Evolutionary conservation across 140 eudicot species (phyloP).

Genomic region (Senecio squalidus): DNA sequence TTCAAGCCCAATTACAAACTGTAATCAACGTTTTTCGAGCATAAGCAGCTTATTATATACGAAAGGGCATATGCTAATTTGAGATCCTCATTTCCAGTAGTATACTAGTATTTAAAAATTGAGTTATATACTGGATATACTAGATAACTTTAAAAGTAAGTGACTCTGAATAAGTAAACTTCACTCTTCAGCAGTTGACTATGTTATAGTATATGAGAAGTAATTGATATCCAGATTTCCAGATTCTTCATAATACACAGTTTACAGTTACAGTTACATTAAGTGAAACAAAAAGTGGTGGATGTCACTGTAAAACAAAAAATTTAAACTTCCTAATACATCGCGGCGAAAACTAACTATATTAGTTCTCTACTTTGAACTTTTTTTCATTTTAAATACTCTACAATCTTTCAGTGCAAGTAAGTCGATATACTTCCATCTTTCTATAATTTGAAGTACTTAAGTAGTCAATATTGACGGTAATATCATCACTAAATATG

Average conservation of each 20-base stretch:
- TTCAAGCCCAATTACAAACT: neutral
- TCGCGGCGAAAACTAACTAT: too few relatives aligned
- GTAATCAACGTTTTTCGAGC: neutral
- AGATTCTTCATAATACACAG: neutral
- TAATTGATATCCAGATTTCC: neutral
- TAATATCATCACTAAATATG: too few relatives aligned
- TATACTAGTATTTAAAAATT: neutral
- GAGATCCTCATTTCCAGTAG: conserved; percentile 4
- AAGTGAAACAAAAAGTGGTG: neutral
- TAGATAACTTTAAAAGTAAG: neutral
- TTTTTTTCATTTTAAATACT: conserved; percentile 4
- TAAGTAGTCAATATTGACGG: too few relatives aligned
- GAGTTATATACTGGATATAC: neutral
- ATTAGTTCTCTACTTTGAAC: too few relatives aligned
- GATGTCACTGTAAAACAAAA: conserved; percentile 3
- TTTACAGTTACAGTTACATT: neutral
- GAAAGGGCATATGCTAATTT: neutral
- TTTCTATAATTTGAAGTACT: too few relatives aligned
- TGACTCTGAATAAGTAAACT: neutral
- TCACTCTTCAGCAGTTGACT: neutral
- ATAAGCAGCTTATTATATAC: conserved; percentile 7
- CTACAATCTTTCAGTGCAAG: neutral
- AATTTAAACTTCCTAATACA: neutral
- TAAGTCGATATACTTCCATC: too few relatives aligned
- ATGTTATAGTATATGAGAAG: neutral